Evolutionary conservation across 2,329 filamentous ascomycete genomes (phyloP).

Genomic region (Aspergillus pseudonomiae): DNA sequence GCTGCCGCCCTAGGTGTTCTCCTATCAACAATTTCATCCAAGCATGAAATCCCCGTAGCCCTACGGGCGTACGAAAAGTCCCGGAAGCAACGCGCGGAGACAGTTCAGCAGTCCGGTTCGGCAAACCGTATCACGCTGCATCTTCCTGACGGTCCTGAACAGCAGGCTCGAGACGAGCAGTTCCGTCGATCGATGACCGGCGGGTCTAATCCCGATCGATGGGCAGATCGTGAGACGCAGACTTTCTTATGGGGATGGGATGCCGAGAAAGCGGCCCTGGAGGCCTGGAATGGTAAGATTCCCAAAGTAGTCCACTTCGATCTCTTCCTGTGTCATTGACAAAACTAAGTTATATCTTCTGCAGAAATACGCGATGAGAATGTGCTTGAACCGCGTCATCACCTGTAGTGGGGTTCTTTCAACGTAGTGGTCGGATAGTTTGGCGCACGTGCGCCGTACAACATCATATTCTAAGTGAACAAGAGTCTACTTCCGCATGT

Average conservation of each 20-base stretch:
- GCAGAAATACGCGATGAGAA: not conserved
- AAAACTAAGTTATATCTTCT: not conserved
- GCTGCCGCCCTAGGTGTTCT: constrained; percentile 39
- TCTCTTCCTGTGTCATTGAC: not conserved
- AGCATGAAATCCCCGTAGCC: constrained; percentile 36
- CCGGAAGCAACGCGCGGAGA: constrained; percentile 43
- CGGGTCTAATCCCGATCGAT: constrained; percentile 59
- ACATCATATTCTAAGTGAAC: not conserved
- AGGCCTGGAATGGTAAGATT: constrained; percentile 35
- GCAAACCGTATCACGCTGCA: constrained; percentile 42
- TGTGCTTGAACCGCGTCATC: not conserved
- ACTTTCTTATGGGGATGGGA: constrained; percentile 46
- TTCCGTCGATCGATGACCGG: constrained; percentile 31
- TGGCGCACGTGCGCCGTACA: not conserved
- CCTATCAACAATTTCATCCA: constrained; percentile 35
- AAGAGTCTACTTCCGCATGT: not conserved
- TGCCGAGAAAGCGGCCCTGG: constrained; percentile 36
- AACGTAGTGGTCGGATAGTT: not conserved
- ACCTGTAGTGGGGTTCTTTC: not conserved
- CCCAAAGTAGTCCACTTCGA: not conserved
- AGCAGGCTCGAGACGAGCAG: constrained; percentile 46
- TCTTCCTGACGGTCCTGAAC: constrained; percentile 42
- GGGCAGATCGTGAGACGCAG: constrained; percentile 67
- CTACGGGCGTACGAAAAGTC: constrained; percentile 42
- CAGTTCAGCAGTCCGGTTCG: constrained; percentile 40